Evolutionary conservation across 2,329 filamentous ascomycete species (phyloP), one percentile per base, ranked within the genome.

Genomic region (Salinomyces thailandicus): DNA sequence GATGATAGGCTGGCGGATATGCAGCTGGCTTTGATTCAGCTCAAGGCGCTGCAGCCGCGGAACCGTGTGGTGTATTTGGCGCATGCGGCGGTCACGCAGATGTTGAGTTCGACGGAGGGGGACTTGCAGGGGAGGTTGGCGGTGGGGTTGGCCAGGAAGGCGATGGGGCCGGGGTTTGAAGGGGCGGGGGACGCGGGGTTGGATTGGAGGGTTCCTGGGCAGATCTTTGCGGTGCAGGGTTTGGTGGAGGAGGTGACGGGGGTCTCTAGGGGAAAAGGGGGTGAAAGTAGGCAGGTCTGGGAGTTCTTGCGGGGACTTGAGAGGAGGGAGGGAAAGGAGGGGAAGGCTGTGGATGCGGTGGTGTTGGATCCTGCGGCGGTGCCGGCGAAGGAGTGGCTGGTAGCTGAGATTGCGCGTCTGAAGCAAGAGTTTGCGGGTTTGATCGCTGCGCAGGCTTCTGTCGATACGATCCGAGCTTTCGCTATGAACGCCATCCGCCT

Each of bases 11-110:
- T 50, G 22, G 44, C 45, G 19, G 57, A 60, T 41, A 53, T 48
- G 6, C 55, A 58, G 35, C 51, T 58, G 38, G 43, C 55, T 9
- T 41, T 60, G 18, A 57, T 60, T 17, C 51, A 55, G 30, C 36
- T 57, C 33, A 60, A 58, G 35, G 46, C 45, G 8, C 35, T 52
- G 5, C 45, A 50, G 33, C 54, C 55, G 0, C 46, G 44, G 35
- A 52, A 59, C 37, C 43, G 52, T 9, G 39, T 45, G 5, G 40
- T 55, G 14, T 58, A 57, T 39, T 50, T 59, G 47, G 57, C 57
- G 2, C 57, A 59, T 41, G 53, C 50, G 12, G 54, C 46, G 14
- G 45, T 55, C n/a, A 58, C 54, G 18, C 53, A 57, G 32, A 35
- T 58, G 31, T 32, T 57, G 14, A 54, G 53, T 5, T 46, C 33